Base-by-base conservation (phyloP, 2,329 filamentous ascomycete genomes). In the Pseudomassariella vexata region DNA sequence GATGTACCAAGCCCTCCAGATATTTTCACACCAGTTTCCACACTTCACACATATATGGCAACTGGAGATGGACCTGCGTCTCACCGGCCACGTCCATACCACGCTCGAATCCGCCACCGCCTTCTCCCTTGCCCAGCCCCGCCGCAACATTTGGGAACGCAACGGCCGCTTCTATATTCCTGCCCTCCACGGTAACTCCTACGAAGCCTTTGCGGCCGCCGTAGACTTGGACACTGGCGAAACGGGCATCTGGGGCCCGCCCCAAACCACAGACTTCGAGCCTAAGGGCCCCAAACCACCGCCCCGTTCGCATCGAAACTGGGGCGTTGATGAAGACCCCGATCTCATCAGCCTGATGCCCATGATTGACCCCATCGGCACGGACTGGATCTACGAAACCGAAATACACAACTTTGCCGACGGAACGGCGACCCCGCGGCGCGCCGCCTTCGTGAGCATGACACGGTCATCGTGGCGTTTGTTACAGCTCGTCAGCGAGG, bases 291-390 rank as follows among this genome's bases (percentile, higher is more conserved):
- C 23, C 4, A 12, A 28, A 14, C 28, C 34, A 7, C 40, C 35
- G n/a, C 5, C 33, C 6, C 30, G 38, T 4, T 24, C 32, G 2
- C 39, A 47, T 23, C 37, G 41, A 3, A 47, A 63, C 32, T 85
- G 81, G 62, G 81, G 81, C 36, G 70, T 83, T 3, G 75, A 69
- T 40, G 79, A 85, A 55, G 69, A 76, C 11, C 80, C 81, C 4
- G 82, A 87, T 46, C 65, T 86, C 30, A 85, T 86, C 52, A 82
- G 79, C 0, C 72, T 86, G 44, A 83, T 85, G 53, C 82, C 82
- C 0, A 69, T 85, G 28, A 85, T 86, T 49, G 79, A 86, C 45
- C 72, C 79, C 0, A 67, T 75, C 9, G 63, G 70, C 30, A 84
- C 80, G 2, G 77, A 77, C 34, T 86, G 82, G 82, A 69, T 83